Percentiles rank a stretch among this genome's conserved stretches.
These are phyloP conservation scores for Brassica cretica DNA, from an alignment of 345 rosid genomes.

Conservation along the genomic window DNA sequence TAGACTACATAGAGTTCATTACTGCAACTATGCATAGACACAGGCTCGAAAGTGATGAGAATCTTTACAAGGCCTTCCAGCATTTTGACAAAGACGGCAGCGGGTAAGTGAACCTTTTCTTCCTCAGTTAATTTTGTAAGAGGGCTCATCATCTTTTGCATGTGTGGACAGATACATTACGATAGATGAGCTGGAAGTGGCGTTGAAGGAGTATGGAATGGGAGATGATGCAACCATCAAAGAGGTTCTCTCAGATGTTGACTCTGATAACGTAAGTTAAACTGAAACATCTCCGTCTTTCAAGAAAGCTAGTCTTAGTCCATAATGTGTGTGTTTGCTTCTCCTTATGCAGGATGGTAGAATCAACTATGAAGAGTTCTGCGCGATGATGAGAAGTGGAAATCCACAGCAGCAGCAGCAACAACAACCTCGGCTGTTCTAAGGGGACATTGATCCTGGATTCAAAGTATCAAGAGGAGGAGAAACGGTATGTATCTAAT, in stretches of 20 bases:
- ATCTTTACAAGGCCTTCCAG: constrained; percentile 86
- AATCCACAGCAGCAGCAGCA: constrained; percentile 44
- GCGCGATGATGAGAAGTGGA: constrained; percentile 91
- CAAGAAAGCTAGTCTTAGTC: not conserved
- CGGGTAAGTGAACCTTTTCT: constrained; percentile 51
- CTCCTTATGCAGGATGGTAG: constrained; percentile 67
- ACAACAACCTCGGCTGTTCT: constrained; percentile 51
- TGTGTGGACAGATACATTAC: constrained; percentile 59
- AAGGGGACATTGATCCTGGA: constrained; percentile 22
- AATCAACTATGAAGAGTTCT: constrained; percentile 82
- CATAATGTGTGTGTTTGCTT: not conserved
- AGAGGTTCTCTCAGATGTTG: constrained; percentile 84
- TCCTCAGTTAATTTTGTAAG: not conserved
- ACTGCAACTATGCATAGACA: constrained; percentile 94
- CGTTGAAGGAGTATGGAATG: constrained; percentile 80
- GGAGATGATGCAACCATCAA: constrained; percentile 70
- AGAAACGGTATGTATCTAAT: constrained; percentile 27
- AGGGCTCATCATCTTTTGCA: not conserved
- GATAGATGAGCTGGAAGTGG: constrained; percentile 71
- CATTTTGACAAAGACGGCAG: constrained; percentile 89
- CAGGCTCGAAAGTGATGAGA: constrained; percentile 78
- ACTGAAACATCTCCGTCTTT: not conserved
- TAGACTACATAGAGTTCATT: constrained; percentile 92
- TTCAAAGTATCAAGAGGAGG: constrained; percentile 9
- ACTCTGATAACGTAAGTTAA: constrained; percentile 59